A percentile compares a stretch with the other conserved stretches of the same genome.
phyloP scores from a whole-genome alignment of 2,329 filamentous ascomycete species.

The Pestalotiopsis sp. region DNA sequence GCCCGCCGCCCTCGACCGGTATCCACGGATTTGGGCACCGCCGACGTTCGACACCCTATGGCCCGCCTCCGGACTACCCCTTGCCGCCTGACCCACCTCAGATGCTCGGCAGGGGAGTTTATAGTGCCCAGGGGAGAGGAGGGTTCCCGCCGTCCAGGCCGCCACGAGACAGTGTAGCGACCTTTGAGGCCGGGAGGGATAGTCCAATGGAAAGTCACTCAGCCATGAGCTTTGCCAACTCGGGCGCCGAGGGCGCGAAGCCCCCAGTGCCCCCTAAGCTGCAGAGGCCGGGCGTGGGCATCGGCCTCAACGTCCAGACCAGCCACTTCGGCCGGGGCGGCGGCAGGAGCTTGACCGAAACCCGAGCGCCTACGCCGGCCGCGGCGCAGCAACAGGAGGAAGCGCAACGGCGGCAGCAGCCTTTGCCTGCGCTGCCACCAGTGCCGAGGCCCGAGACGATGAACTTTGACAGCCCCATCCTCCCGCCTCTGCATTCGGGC shows the following conservation, averaged over 20 bases:
- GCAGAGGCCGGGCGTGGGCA: neutral
- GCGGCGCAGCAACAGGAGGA: no score
- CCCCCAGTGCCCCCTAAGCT: neutral
- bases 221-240: neutral
- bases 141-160: neutral
- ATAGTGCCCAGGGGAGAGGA: neutral
- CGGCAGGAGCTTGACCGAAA: neutral
- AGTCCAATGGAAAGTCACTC: neutral
- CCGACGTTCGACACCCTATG: slow-evolving; percentile 25
- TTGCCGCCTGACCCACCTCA: slow-evolving; percentile 1
- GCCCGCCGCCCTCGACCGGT: slow-evolving; percentile 19
- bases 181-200: neutral
- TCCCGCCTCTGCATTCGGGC: slow-evolving; percentile 9
- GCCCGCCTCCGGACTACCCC: neutral
- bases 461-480: slow-evolving; percentile 10
- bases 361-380: neutral
- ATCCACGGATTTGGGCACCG: slow-evolving; percentile 25
- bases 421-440: slow-evolving; percentile 8
- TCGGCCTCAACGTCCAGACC: neutral
- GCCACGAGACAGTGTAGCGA: slow-evolving; percentile 7
- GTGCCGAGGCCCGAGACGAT: neutral
- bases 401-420: neutral
- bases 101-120: neutral
- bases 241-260: neutral
- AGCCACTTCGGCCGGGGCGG: neutral